A percentile compares a stretch with the other conserved stretches of the same genome.
phyloP scores from a whole-genome alignment of 768 basidiomycete genomes.

The Leccinum variicolor region DNA sequence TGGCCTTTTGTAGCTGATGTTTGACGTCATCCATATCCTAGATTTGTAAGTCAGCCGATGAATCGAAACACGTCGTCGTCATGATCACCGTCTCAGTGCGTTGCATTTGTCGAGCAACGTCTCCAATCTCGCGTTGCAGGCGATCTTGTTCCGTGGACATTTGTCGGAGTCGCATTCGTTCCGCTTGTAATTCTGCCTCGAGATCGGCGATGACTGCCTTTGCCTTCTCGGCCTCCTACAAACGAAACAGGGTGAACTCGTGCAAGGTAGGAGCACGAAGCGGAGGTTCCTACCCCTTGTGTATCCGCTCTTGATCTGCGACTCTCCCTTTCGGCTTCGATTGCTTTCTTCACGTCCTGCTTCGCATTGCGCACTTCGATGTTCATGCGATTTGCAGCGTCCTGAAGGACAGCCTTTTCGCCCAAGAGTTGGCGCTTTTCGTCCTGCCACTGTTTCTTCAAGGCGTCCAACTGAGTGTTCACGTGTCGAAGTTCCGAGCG shows the following conservation, averaged over 20 bases:
- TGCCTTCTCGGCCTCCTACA: slow-evolving; percentile 69
- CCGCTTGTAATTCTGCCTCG: slow-evolving; percentile 66
- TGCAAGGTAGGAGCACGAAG: background rate
- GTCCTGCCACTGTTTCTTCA: slow-evolving; percentile 70
- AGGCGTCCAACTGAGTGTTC: slow-evolving; percentile 56
- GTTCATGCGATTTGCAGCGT: slow-evolving; percentile 65
- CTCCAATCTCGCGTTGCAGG: slow-evolving; percentile 62
- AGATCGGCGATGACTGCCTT: slow-evolving; percentile 63
- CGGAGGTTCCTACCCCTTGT: slow-evolving; percentile 45
- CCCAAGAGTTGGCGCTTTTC: slow-evolving; percentile 61
- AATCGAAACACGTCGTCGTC: background rate
- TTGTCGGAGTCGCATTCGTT: slow-evolving; percentile 61
- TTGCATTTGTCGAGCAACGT: slow-evolving; percentile 59
- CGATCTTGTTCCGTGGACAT: slow-evolving; percentile 62
- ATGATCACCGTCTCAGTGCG: slow-evolving; percentile 64
- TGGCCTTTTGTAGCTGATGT: slow-evolving; percentile 61
- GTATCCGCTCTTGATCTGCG: slow-evolving; percentile 48
- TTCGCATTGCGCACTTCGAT: slow-evolving; percentile 55
- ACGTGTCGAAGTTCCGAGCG: slow-evolving; percentile 57
- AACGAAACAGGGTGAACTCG: background rate
- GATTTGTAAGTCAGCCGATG: slow-evolving; percentile 1
- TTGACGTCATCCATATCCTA: slow-evolving; percentile 82
- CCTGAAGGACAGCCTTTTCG: slow-evolving; percentile 72
- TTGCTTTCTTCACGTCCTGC: slow-evolving; percentile 52
- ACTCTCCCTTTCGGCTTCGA: slow-evolving; percentile 49